Base-by-base conservation (phyloP, 352 stramenopile species). In the Discostella stelligera region DNA sequence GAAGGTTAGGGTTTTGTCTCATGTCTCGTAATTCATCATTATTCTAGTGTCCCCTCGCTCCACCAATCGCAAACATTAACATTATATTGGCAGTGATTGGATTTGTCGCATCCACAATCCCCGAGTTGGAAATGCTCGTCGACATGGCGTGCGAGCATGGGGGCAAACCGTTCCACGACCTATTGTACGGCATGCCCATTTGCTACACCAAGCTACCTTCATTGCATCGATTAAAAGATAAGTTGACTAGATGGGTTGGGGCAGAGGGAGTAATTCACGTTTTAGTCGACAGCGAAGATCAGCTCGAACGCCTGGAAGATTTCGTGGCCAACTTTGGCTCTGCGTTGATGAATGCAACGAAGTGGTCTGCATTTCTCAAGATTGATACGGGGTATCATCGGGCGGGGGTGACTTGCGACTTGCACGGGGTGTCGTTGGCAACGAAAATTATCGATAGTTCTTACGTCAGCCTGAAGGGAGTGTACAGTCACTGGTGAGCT, bases 361-460 rank as follows among this genome's bases (percentile, higher is more conserved):
- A 18, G 25, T 82, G 61, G 46, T 66, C 68, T 14, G 74, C 71
- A 9, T 82, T 82, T 64, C 16, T 82, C 1, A 82, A 82, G 62
- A 44, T 82, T 3, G 74, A 82, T 65, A 75, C 74, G 14, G 74
- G 74, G 16, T 82, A 82, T 75, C 74, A 79, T 53, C 21, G 74
- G 14, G 74, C 74, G 5, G 74, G 74, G 8, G 53, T 65, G 5
- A 71, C 68, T 18, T 64, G 49, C 30, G 59, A 68, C 30, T 16
- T 9, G 9, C 10, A 37, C 25, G 74, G 67, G 13, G 53, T 79
- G 37, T 21, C 37, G 10, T 60, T 82, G 23, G 74, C 74, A 1
- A 23, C 14, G n/a, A 50, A 50, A 52, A 79, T 82, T 66, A 78
- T 79, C 46, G 30, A 82, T 9, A 77, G 65, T 13, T n/a, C 50